Percentiles rank a stretch among this genome's conserved stretches.
phyloP scores from a whole-genome alignment of 805 yeast genomes.

The Yamadazyma philogaea region DNA sequence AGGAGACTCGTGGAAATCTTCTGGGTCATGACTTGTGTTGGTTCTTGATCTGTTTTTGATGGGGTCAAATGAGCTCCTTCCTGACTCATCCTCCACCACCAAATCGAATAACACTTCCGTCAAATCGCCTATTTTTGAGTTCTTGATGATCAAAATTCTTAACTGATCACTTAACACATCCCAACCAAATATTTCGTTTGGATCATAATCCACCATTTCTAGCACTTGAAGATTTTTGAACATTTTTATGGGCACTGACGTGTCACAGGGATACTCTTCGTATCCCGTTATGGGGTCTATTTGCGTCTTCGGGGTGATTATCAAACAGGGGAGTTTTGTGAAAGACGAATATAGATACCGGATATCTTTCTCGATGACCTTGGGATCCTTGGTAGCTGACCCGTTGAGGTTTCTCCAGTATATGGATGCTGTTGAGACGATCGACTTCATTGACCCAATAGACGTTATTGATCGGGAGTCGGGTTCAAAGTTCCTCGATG shows the following conservation, averaged over 20 bases:
- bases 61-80: constrained; percentile 22
- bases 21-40: constrained; percentile 6
- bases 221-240: constrained; percentile 62
- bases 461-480: constrained; percentile 53
- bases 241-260: constrained; percentile 60
- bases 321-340: constrained; percentile 61
- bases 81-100: constrained; percentile 52
- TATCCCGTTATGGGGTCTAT: constrained; percentile 57
- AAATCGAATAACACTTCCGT: constrained; percentile 50
- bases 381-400: constrained; percentile 37
- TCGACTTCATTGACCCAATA: constrained; percentile 55
- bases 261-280: constrained; percentile 70
- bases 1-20: constrained; percentile 5
- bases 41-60: constrained; percentile 13
- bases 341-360: constrained; percentile 60
- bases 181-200: constrained; percentile 69
- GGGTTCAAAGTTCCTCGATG: constrained; percentile 37
- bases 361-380: constrained; percentile 47
- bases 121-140: constrained; percentile 49
- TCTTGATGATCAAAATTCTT: constrained; percentile 52
- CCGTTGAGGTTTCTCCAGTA: constrained; percentile 37
- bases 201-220: constrained; percentile 58
- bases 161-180: constrained; percentile 51
- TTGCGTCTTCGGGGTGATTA: constrained; percentile 58
- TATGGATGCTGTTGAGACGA: constrained; percentile 40